Evolutionary conservation across 2,329 filamentous ascomycete genomes (phyloP).

Genomic region (Neophaeococcomyces aloes): DNA sequence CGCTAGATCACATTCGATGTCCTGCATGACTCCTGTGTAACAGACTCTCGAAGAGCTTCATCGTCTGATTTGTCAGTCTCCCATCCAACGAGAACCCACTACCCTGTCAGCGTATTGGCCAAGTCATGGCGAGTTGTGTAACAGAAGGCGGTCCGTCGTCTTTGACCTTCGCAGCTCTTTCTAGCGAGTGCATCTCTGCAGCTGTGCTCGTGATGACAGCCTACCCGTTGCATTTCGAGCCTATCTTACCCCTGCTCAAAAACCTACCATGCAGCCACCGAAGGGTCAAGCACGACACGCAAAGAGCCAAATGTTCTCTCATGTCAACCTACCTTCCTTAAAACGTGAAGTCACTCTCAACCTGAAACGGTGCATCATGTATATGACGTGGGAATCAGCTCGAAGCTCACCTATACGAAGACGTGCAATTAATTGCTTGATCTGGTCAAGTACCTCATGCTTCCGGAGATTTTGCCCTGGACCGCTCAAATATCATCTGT

Average conservation of each 20-base stretch:
- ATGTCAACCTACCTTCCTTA: neutral
- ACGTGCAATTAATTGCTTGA: neutral
- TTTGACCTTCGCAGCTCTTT: constrained; percentile 8
- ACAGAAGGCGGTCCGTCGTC: constrained; percentile 9
- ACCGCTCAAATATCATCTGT: constrained; percentile 1
- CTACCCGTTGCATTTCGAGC: neutral
- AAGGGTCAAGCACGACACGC: neutral
- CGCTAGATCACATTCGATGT: constrained; percentile 5
- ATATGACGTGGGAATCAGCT: neutral
- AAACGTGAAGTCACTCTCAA: too few species aligned
- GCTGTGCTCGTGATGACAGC: constrained; percentile 2
- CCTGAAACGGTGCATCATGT: too few species aligned
- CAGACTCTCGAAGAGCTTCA: neutral
- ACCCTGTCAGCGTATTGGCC: neutral
- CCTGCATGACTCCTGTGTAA: constrained; percentile 3
- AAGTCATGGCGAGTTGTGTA: constrained; percentile 5
- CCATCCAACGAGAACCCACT: neutral
- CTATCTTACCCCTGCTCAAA: neutral
- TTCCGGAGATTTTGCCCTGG: neutral
- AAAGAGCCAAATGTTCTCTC: neutral
- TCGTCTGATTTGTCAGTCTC: constrained; percentile 9
- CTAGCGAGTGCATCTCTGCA: constrained; percentile 7
- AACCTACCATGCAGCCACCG: neutral
- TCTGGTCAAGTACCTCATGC: neutral
- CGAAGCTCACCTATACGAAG: neutral